These are phyloP conservation scores for Fomitopsis palustris DNA, from an alignment of 1,284 basidiomycete genomes.

Conservation along the genomic window DNA sequence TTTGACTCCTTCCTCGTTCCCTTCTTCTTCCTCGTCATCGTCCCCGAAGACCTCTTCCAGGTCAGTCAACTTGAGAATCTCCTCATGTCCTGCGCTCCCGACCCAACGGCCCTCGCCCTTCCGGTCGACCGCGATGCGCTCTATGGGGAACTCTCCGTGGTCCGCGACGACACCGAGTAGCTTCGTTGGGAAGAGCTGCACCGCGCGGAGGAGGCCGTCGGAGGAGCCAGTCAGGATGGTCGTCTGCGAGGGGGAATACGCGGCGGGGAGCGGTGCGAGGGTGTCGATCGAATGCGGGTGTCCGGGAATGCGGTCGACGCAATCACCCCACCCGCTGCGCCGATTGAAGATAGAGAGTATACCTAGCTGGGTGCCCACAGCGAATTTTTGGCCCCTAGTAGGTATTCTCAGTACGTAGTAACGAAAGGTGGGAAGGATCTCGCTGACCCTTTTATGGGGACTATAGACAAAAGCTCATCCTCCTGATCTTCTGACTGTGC, in stretches of 20 bases:
- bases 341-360: constrained; percentile 91
- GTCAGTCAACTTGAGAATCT: constrained; percentile 83
- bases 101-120: constrained; percentile 71
- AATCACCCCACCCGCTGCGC: constrained; percentile 85
- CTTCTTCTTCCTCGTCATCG: constrained; percentile 43
- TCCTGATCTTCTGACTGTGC: constrained; percentile 93
- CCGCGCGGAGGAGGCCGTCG: constrained; percentile 88
- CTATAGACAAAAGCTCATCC: constrained; percentile 87
- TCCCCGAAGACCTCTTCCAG: constrained; percentile 63
- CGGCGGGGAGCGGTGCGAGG: constrained; percentile 67
- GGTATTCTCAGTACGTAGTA: background rate
- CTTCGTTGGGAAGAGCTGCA: constrained; percentile 88
- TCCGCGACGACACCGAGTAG: constrained; percentile 88
- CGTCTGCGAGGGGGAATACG: constrained; percentile 60
- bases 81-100: constrained; percentile 93
- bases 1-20: constrained; percentile 43
- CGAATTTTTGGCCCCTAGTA: constrained; percentile 68
- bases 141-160: constrained; percentile 89
- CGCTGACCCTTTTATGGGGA: constrained; percentile 74
- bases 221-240: constrained; percentile 91
- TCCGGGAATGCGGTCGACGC: constrained; percentile 92
- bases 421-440: background rate
- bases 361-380: constrained; percentile 89
- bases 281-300: constrained; percentile 89
- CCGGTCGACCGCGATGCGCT: constrained; percentile 67